phyloP scores from a whole-genome alignment of 768 basidiomycete species.

The Flagelloscypha sp. region DNA sequence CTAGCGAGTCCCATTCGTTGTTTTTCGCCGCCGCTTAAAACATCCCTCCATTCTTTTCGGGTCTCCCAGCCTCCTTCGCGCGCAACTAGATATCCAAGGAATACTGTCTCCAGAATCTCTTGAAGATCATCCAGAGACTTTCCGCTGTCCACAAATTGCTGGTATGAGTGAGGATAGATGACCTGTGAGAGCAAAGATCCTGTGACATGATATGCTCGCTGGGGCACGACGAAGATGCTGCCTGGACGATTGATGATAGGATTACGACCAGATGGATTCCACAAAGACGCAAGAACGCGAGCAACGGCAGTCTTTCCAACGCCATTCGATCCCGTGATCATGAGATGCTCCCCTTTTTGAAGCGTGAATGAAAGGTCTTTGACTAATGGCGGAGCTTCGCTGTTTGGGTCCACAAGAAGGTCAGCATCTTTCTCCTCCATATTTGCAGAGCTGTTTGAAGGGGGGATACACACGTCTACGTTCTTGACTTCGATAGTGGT shows the following conservation, averaged over 20 bases:
- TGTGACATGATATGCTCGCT: conserved; percentile 85
- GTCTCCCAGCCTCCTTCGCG: conserved; percentile 88
- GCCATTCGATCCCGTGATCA: conserved; percentile 91
- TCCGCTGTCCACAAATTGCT: conserved; percentile 54
- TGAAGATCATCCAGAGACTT: conserved; percentile 62
- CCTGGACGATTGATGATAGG: conserved; percentile 27
- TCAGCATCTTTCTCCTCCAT: conserved; percentile 11
- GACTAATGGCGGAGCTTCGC: conserved; percentile 45
- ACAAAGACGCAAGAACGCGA: conserved; percentile 81
- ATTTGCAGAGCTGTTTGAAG: conserved; percentile 5
- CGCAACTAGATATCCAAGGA: conserved; percentile 75
- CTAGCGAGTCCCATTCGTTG: conserved; percentile 93
- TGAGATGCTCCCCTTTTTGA: conserved; percentile 70
- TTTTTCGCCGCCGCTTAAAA: conserved; percentile 94
- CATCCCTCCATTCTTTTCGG: conserved; percentile 93
- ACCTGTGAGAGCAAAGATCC: conserved; percentile 89
- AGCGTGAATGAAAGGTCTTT: conserved; percentile 59
- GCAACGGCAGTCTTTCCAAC: conserved; percentile 89
- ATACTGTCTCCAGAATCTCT: conserved; percentile 71
- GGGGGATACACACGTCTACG: conserved; percentile 66
- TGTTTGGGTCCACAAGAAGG: conserved; percentile 6
- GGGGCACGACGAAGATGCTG: conserved; percentile 82
- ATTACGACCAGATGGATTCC: conserved; percentile 51
- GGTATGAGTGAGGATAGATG: conserved; percentile 85
- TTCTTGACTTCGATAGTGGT: conserved; percentile 52